A percentile compares a stretch with the other conserved stretches of the same genome.
Conservation (phyloP, 2,329 filamentous ascomycete species). For the Aspergillus intermedius region DNA sequence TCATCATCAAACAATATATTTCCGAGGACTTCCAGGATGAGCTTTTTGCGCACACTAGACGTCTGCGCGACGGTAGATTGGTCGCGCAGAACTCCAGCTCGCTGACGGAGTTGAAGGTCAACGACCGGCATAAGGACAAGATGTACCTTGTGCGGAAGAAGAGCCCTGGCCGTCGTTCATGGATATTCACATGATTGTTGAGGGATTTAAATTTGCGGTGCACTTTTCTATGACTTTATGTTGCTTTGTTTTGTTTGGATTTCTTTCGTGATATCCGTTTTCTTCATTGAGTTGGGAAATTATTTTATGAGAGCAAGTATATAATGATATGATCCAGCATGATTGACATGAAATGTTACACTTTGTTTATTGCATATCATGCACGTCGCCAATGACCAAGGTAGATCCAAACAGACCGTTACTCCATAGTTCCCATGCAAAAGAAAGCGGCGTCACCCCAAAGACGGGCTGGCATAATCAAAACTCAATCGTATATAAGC, state of each 20-base stretch:
- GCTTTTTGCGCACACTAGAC: slow-evolving; percentile 64
- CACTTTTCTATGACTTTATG: background rate
- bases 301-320: background rate
- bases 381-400: background rate
- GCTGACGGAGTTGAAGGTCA: slow-evolving; percentile 37
- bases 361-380: background rate
- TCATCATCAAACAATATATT: slow-evolving; percentile 69
- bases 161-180: slow-evolving; percentile 27
- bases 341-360: background rate
- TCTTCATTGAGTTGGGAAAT: slow-evolving; percentile 1
- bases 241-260: slow-evolving; percentile 5
- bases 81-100: slow-evolving; percentile 30
- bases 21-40: slow-evolving; percentile 64
- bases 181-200: slow-evolving; percentile 28
- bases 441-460: background rate
- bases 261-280: slow-evolving; percentile 6
- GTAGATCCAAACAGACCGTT: background rate
- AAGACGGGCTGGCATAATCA: background rate
- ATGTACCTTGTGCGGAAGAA: slow-evolving; percentile 44
- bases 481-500: background rate
- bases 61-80: slow-evolving; percentile 51
- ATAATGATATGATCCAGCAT: slow-evolving; percentile 3
- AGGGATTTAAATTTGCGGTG: background rate
- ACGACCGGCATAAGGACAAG: slow-evolving; percentile 38
- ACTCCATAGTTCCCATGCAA: background rate